Base-by-base conservation (phyloP, 139 green algal species). In the Ettlia oleoabundans region DNA sequence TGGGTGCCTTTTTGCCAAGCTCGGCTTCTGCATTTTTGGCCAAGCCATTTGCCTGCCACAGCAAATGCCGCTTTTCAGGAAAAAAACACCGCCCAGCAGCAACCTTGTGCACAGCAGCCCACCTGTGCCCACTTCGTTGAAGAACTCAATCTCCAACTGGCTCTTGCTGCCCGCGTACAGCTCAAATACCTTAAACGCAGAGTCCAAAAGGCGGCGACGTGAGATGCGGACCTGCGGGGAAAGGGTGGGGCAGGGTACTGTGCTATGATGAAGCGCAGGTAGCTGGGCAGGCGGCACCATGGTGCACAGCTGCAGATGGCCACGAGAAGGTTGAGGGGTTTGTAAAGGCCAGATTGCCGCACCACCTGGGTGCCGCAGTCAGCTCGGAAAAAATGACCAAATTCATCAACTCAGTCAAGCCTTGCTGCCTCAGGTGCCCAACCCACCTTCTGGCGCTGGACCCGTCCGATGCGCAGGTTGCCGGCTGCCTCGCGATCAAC, bases 101-200 rank as follows among this genome's bases (percentile, higher is more conserved):
- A n/a, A n/a, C n/a, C n/a, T n/a, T n/a, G n/a, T n/a, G n/a, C n/a
- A n/a, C n/a, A n/a, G n/a, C 1, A 24, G 1, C 72, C 4, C 55
- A 68, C 72, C 72, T 67, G 94, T 98, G 80, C 96, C 96, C 38
- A 95, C 90, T 88, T 99, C 96, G 24, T 90, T 89, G 82, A 98
- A 98, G 63, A 82, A 86, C 72, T 77, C 72, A 13, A 82, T 55
- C 61, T 88, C 85, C 47, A 89, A 66, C 74, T 76, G 70, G 35
- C 24, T 41, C 76, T 82, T 62, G 42, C 37, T 52, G 42, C 63
- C 77, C 3, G 55, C 85, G 37, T 71, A 82, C 58, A 72, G 33
- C 43, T 83, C 76, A 83, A 86, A 86, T 63, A 98, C 95, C 86
- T 98, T 98, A 37, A 86, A 73, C 0, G 94, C 94, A 2, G 84